Conservation (phyloP, 2,329 filamentous ascomycete species). For the Phoma sp. region DNA sequence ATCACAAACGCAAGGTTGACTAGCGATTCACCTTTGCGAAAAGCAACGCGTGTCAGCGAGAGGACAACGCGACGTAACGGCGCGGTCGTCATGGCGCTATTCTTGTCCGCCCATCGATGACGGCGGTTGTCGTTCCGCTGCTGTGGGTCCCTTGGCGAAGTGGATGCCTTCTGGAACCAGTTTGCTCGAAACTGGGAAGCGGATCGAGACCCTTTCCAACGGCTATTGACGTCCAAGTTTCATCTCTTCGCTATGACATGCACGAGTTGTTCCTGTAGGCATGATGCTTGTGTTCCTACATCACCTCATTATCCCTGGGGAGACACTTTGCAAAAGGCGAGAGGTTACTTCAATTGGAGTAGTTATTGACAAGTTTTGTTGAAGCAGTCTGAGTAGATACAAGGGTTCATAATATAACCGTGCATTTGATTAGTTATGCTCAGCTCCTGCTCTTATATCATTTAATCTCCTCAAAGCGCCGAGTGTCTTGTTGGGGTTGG, state of each 20-base stretch:
- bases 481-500: too few species aligned
- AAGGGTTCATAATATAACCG: too few species aligned
- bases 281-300: background rate
- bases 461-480: too few species aligned
- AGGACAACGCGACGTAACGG: conserved; percentile 12
- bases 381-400: too few species aligned
- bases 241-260: background rate
- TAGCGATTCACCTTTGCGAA: conserved; percentile 5
- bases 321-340: too few species aligned
- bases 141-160: conserved; percentile 9
- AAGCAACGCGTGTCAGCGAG: conserved; percentile 13
- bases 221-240: background rate
- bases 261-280: background rate
- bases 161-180: background rate
- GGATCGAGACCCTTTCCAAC: background rate
- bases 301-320: too few species aligned
- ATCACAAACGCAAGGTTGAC: conserved; percentile 3
- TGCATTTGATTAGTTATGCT: too few species aligned
- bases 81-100: conserved; percentile 20
- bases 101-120: conserved; percentile 17
- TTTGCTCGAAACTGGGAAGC: conserved; percentile 9
- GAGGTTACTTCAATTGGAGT: too few species aligned
- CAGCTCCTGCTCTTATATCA: too few species aligned
- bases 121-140: conserved; percentile 8
- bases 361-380: too few species aligned